These are phyloP conservation scores for Diaporthe humulicola DNA, from an alignment of 2,329 filamentous ascomycete genomes.

Conservation along the genomic window DNA sequence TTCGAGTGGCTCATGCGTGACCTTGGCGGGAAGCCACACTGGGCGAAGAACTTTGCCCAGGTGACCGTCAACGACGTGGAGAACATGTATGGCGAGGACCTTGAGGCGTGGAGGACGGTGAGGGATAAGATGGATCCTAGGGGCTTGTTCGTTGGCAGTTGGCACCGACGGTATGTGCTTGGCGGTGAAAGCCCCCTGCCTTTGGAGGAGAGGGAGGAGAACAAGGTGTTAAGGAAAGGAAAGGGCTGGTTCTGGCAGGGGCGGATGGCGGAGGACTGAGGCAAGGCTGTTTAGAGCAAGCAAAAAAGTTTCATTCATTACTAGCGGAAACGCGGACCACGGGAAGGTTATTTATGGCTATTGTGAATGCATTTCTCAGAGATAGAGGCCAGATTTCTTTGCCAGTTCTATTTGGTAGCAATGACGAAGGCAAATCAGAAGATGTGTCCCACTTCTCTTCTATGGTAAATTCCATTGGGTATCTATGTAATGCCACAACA, in stretches of 20 bases:
- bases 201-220: slow-evolving; percentile 40
- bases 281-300: background rate
- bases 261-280: slow-evolving; percentile 25
- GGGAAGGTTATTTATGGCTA: background rate
- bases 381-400: background rate
- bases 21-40: slow-evolving; percentile 80
- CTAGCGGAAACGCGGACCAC: background rate
- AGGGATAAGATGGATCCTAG: slow-evolving; percentile 77
- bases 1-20: slow-evolving; percentile 88
- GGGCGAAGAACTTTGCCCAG: slow-evolving; percentile 83
- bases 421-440: background rate
- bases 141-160: slow-evolving; percentile 88
- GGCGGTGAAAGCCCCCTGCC: slow-evolving; percentile 43
- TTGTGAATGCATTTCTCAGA: background rate
- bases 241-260: slow-evolving; percentile 40
- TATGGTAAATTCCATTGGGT: slow-evolving; percentile 15
- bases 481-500: slow-evolving; percentile 18
- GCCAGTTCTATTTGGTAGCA: background rate
- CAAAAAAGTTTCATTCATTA: background rate
- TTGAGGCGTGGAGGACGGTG: slow-evolving; percentile 73
- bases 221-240: slow-evolving; percentile 30
- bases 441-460: background rate
- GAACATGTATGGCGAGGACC: slow-evolving; percentile 71
- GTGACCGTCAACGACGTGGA: slow-evolving; percentile 66
- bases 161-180: slow-evolving; percentile 82